Base-by-base conservation (phyloP, 441 rosid species). In the Oxalis stricta region DNA sequence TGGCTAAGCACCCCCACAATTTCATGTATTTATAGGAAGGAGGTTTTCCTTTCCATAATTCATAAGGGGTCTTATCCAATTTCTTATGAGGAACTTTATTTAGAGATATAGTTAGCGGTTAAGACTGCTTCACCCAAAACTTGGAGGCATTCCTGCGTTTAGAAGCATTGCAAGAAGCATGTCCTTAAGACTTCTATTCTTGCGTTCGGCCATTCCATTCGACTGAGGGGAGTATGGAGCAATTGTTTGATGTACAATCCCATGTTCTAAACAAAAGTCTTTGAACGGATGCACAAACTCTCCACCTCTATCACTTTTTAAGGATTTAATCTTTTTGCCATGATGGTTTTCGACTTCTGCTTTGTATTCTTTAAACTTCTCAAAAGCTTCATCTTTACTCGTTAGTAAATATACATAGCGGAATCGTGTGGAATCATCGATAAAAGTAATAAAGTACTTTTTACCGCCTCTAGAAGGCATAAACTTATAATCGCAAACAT, bases 201-300 rank as follows among this genome's bases (percentile, higher is more conserved):
- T 51, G 5, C 35, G 10, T 30, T 48, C 4, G 0, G 10, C 35
- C 7, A 56, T 18, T 8, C 55, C 16, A 26, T 56, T 56, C 5
- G 46, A 50, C 18, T n/a, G n/a, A n/a, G n/a, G n/a, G n/a, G n/a
- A n/a, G n/a, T n/a, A n/a, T n/a, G n/a, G n/a, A n/a, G n/a, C n/a
- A n/a, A n/a, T n/a, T n/a, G n/a, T n/a, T n/a, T n/a, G n/a, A n/a
- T n/a, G n/a, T n/a, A n/a, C n/a, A n/a, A n/a, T n/a, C n/a, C n/a
- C n/a, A n/a, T n/a, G n/a, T n/a, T n/a, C n/a, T n/a, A n/a, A n/a
- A n/a, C n/a, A n/a, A n/a, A n/a, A n/a, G n/a, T n/a, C n/a, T n/a
- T n/a, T n/a, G n/a, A n/a, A n/a, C n/a, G n/a, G n/a, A n/a, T n/a
- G n/a, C n/a, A n/a, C n/a, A n/a, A n/a, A n/a, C n/a, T n/a, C n/a